A percentile compares a stretch with the other conserved stretches of the same genome.
phyloP scores from a whole-genome alignment of 768 basidiomycete genomes.

The Lactarius indigo region DNA sequence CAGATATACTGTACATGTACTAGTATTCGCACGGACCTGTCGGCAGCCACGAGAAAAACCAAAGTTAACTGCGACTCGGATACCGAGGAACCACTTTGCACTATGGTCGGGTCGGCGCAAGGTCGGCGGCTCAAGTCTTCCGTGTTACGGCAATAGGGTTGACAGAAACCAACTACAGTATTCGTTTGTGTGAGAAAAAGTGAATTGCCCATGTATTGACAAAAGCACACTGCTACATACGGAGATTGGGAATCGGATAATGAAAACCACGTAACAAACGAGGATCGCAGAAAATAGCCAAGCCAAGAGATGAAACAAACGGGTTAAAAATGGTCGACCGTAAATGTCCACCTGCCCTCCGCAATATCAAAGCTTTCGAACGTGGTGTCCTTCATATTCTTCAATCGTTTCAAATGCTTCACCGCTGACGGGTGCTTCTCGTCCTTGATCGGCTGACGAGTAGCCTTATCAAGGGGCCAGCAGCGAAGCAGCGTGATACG shows the following conservation, averaged over 20 bases:
- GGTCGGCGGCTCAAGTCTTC: background rate
- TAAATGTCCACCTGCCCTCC: slow-evolving; percentile 91
- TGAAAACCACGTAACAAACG: slow-evolving; percentile 6
- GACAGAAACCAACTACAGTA: background rate
- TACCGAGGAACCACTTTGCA: background rate
- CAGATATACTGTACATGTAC: too few species aligned
- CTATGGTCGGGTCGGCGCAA: background rate
- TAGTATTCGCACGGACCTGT: background rate
- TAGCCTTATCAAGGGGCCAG: slow-evolving; percentile 90
- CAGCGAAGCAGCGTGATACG: slow-evolving; percentile 72
- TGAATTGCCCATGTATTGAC: slow-evolving; percentile 3
- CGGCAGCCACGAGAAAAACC: background rate
- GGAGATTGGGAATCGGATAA: slow-evolving; percentile 6
- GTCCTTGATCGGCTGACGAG: slow-evolving; percentile 86
- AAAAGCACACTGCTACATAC: slow-evolving; percentile 4
- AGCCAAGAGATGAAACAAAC: background rate
- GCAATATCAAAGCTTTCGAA: slow-evolving; percentile 77
- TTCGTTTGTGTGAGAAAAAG: background rate
- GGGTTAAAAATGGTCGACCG: slow-evolving; percentile 83
- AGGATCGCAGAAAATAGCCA: background rate
- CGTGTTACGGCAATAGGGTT: background rate
- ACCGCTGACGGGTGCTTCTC: slow-evolving; percentile 61
- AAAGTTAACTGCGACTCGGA: background rate
- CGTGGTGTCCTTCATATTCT: slow-evolving; percentile 79
- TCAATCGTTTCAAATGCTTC: slow-evolving; percentile 76